These are phyloP conservation scores for Fusarium praegraminearum DNA, from an alignment of 2,329 filamentous ascomycete genomes.

Conservation along the genomic window DNA sequence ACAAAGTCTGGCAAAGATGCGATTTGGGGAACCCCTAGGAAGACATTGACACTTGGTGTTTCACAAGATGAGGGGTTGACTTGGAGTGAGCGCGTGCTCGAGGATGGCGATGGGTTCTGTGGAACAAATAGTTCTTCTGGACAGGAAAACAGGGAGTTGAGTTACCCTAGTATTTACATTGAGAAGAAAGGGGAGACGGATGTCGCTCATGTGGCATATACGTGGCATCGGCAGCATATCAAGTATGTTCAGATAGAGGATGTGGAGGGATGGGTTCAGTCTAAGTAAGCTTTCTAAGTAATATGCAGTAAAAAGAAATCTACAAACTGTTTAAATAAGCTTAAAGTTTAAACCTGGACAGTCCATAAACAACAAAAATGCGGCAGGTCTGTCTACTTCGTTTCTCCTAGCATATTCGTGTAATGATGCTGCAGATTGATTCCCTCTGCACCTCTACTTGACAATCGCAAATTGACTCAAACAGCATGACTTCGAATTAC, in stretches of 20 bases:
- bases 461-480: neutral
- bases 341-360: too few relatives aligned
- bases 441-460: neutral
- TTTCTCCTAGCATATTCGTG: too few relatives aligned
- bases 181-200: constrained; percentile 33
- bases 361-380: too few relatives aligned
- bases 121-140: constrained; percentile 59
- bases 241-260: constrained; percentile 53
- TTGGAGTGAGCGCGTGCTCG: constrained; percentile 55
- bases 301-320: neutral
- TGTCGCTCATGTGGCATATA: constrained; percentile 56
- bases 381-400: too few relatives aligned
- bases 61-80: constrained; percentile 53
- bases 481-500: neutral
- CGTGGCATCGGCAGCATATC: constrained; percentile 58
- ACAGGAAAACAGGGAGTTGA: constrained; percentile 57
- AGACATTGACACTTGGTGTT: constrained; percentile 51
- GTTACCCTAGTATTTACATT: constrained; percentile 57
- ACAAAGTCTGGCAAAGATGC: constrained; percentile 53
- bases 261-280: constrained; percentile 43
- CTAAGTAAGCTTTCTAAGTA: fast-evolving
- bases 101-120: constrained; percentile 60
- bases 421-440: too few relatives aligned
- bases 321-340: too few relatives aligned
- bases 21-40: constrained; percentile 58